Percentiles rank a stretch among this genome's conserved stretches.
Evolutionary conservation across 2,329 filamentous ascomycete genomes (phyloP).

Genomic region (Fonsecaea pugnacius): DNA sequence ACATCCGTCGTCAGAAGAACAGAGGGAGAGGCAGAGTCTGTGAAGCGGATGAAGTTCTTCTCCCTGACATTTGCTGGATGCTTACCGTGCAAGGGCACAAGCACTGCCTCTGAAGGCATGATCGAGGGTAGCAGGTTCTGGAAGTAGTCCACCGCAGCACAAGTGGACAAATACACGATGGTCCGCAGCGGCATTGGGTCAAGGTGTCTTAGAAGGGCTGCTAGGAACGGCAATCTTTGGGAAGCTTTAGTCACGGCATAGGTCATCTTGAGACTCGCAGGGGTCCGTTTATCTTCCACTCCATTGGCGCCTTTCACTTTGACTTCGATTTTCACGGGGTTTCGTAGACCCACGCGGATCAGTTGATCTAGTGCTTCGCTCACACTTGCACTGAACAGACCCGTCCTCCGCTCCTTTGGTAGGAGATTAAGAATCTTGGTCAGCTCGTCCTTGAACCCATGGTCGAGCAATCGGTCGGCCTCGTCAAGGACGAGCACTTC

Average conservation of each 20-base stretch:
- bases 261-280: conserved; percentile 85
- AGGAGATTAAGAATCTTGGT: conserved; percentile 74
- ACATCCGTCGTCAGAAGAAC: conserved; percentile 92
- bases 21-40: conserved; percentile 72
- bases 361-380: conserved; percentile 93
- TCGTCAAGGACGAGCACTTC: conserved; percentile 93
- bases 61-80: conserved; percentile 84
- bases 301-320: conserved; percentile 81
- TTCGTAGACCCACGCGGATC: conserved; percentile 85
- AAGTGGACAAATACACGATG: conserved; percentile 92
- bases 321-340: conserved; percentile 92
- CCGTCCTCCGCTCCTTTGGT: conserved; percentile 91
- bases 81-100: conserved; percentile 89
- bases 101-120: conserved; percentile 66
- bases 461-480: conserved; percentile 86
- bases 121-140: conserved; percentile 76
- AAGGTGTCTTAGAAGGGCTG: conserved; percentile 70
- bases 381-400: conserved; percentile 93
- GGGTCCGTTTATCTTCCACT: conserved; percentile 81
- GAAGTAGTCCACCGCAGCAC: conserved; percentile 93
- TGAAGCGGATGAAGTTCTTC: conserved; percentile 83
- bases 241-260: conserved; percentile 76
- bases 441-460: conserved; percentile 90
- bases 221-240: conserved; percentile 77
- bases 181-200: conserved; percentile 78